A percentile compares a stretch with the other conserved stretches of the same genome.
Conservation (phyloP, 208 protist species). For the Borovskyia barvae region DNA sequence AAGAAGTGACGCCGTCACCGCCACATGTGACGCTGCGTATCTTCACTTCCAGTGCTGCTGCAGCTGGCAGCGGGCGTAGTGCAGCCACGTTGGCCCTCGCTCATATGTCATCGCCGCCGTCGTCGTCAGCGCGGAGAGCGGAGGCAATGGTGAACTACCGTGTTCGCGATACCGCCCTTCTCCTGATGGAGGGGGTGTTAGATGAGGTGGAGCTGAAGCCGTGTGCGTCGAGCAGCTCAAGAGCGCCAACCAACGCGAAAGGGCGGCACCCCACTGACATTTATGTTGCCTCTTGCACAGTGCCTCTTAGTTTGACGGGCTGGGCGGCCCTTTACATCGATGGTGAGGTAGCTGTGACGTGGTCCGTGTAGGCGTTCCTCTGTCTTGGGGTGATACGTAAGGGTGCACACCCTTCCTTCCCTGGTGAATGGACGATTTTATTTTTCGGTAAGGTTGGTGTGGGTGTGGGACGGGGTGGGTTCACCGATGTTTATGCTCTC, state of each 20-base stretch:
- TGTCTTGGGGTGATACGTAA: too few relatives aligned
- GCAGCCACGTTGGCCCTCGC: neutral
- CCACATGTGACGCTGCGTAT: slow-evolving; percentile 15
- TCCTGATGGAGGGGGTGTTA: neutral
- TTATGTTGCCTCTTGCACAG: slow-evolving; percentile 17
- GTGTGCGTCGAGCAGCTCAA: too few relatives aligned
- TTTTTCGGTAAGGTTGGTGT: neutral
- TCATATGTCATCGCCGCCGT: neutral
- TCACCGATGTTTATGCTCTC: neutral
- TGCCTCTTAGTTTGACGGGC: slow-evolving; percentile 16
- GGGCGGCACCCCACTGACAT: slow-evolving; percentile 11
- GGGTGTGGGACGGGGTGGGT: neutral
- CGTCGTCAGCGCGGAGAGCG: neutral
- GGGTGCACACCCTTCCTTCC: too few relatives aligned
- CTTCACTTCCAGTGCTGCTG: slow-evolving; percentile 3
- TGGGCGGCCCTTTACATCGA: slow-evolving; percentile 24
- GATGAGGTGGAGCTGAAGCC: slow-evolving; percentile 11
- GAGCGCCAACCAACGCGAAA: too few relatives aligned
- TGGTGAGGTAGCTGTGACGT: slow-evolving; percentile 25
- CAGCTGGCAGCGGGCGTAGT: slow-evolving; percentile 16
- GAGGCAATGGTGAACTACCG: too few relatives aligned
- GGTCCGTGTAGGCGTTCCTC: slow-evolving; percentile 8
- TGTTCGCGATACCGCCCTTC: neutral
- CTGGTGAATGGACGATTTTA: too few relatives aligned
- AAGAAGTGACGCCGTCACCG: neutral